Conservation (phyloP, 768 basidiomycete genomes). For the Podaxis sp. region DNA sequence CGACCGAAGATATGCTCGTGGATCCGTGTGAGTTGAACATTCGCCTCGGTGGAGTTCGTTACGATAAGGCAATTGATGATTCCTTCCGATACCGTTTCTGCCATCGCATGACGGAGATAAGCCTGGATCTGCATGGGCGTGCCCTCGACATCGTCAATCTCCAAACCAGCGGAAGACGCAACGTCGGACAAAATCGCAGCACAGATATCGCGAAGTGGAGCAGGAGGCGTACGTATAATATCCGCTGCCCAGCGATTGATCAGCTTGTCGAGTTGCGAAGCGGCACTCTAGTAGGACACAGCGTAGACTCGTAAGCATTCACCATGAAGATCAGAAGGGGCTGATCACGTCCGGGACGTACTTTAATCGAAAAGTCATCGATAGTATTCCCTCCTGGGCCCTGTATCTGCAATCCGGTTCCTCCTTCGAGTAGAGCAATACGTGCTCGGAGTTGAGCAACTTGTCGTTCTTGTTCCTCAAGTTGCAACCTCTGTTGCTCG, state of each 20-base stretch:
- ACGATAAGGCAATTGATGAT: conserved; percentile 84
- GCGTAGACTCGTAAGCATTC: neutral
- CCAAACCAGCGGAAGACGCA: conserved; percentile 35
- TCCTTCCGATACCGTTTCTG: conserved; percentile 72
- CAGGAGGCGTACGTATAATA: conserved; percentile 54
- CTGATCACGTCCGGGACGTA: conserved; percentile 22
- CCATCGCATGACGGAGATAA: conserved; percentile 75
- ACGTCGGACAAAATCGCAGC: conserved; percentile 59
- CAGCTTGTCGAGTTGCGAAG: conserved; percentile 74
- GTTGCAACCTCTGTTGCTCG: conserved; percentile 72
- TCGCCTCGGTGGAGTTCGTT: conserved; percentile 81
- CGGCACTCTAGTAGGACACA: conserved; percentile 53
- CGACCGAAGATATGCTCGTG: conserved; percentile 86
- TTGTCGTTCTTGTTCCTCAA: conserved; percentile 81
- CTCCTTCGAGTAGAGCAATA: conserved; percentile 72
- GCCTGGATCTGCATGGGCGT: conserved; percentile 74
- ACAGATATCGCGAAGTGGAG: conserved; percentile 47
- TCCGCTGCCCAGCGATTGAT: conserved; percentile 90
- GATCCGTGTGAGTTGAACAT: conserved; percentile 77
- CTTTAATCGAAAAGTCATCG: conserved; percentile 88
- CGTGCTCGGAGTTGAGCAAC: conserved; percentile 68
- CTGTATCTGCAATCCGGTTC: conserved; percentile 34
- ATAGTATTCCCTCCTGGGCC: conserved; percentile 58
- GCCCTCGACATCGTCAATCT: conserved; percentile 38
- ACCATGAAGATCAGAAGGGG: neutral